Conservation (phyloP, 1,139 yeast species). For the Kurtzmaniella quercitrusa region DNA sequence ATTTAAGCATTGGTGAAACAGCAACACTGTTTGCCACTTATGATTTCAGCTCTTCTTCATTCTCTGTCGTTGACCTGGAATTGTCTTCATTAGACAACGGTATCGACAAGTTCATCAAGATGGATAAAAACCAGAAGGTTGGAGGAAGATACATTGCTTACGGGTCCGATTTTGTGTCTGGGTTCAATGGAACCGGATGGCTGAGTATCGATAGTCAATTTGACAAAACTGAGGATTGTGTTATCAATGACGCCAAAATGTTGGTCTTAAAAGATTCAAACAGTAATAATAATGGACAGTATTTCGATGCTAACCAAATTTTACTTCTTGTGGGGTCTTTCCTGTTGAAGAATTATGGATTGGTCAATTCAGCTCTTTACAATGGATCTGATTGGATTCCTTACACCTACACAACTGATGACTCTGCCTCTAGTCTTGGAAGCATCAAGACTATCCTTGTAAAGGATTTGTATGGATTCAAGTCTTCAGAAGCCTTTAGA, state of each 20-base stretch:
- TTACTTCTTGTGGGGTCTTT: constrained; percentile 65
- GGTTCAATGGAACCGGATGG: constrained; percentile 51
- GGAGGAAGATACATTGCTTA: constrained; percentile 51
- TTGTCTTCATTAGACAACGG: constrained; percentile 31
- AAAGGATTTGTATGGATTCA: constrained; percentile 34
- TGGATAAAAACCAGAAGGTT: constrained; percentile 41
- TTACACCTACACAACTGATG: constrained; percentile 34
- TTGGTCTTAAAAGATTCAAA: constrained; percentile 30
- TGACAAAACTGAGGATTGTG: constrained; percentile 21
- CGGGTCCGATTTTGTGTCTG: constrained; percentile 49
- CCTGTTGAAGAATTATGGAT: constrained; percentile 49
- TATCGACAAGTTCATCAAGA: constrained; percentile 46
- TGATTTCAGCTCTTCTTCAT: constrained; percentile 39
- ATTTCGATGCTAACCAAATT: constrained; percentile 41
- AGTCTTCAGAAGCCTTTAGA: constrained; percentile 34
- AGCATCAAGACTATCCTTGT: constrained; percentile 30
- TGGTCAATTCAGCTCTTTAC: constrained; percentile 62
- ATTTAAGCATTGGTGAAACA: constrained; percentile 38
- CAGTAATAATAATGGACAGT: constrained; percentile 23
- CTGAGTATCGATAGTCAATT: constrained; percentile 34
- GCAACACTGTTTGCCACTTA: constrained; percentile 45
- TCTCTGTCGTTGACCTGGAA: constrained; percentile 16
- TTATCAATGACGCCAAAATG: constrained; percentile 39
- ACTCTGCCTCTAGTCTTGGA: constrained; percentile 22
- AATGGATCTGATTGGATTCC: constrained; percentile 77